These are phyloP conservation scores for Penicillium crustosum DNA, from an alignment of 2,329 filamentous ascomycete species.

Conservation along the genomic window DNA sequence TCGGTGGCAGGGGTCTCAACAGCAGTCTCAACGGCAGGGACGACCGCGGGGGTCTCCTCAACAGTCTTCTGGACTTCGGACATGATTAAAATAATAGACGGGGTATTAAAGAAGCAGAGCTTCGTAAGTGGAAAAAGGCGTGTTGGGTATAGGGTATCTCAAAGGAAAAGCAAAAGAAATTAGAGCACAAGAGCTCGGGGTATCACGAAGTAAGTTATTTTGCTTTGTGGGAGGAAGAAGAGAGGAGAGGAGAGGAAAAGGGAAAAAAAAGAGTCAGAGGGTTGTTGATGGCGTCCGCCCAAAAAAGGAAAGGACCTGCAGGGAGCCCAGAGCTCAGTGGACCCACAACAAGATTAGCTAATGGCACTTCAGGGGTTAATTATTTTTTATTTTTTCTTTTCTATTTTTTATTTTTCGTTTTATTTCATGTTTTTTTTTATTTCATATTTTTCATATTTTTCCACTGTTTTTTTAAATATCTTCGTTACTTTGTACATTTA, in stretches of 20 bases:
- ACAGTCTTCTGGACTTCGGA: slow-evolving; percentile 29
- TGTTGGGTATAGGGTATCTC: slow-evolving; percentile 28
- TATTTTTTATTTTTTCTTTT: background rate
- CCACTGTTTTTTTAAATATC: background rate
- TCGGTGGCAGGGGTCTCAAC: slow-evolving; percentile 15
- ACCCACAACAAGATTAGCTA: slow-evolving; percentile 19
- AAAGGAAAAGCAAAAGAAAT: slow-evolving; percentile 29
- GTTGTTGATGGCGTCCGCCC: slow-evolving; percentile 21
- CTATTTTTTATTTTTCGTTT: background rate
- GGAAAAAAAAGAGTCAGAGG: slow-evolving; percentile 20
- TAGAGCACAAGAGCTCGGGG: slow-evolving; percentile 29
- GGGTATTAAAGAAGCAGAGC: slow-evolving; percentile 27
- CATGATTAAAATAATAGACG: slow-evolving; percentile 30
- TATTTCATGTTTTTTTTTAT: background rate
- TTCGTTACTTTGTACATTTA: too few relatives aligned
- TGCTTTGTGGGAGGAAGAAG: slow-evolving; percentile 19
- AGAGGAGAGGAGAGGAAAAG: slow-evolving; percentile 21
- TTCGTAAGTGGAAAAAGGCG: slow-evolving; percentile 15
- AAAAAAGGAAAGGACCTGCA: slow-evolving; percentile 29
- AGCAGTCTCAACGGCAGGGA: slow-evolving; percentile 18
- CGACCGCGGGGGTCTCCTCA: slow-evolving; percentile 28
- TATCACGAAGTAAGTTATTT: slow-evolving; percentile 28
- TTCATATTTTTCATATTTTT: background rate
- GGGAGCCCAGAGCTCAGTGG: slow-evolving; percentile 25
- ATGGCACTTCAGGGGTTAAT: slow-evolving; percentile 19